Evolutionary conservation across 2,329 filamentous ascomycete species (phyloP).

Genomic region (Scortechinia acanthostroma): DNA sequence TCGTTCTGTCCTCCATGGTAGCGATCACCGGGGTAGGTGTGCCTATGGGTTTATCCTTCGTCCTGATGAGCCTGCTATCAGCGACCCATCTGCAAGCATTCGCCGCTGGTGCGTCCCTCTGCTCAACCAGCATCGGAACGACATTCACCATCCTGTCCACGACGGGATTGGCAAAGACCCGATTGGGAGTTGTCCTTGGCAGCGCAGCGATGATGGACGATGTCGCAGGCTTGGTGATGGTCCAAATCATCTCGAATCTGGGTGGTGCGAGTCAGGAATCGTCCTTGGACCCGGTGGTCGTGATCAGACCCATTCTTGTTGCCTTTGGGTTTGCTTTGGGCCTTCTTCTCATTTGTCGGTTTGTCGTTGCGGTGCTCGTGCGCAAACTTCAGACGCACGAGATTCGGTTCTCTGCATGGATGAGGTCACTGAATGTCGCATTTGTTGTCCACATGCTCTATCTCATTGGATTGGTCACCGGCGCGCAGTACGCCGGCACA

Average conservation of each 20-base stretch:
- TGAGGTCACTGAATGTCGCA: constrained; percentile 20
- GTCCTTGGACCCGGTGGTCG: constrained; percentile 17
- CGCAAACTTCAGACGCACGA: not conserved
- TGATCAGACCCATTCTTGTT: constrained; percentile 35
- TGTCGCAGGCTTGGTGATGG: constrained; percentile 70
- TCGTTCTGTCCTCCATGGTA: constrained; percentile 50
- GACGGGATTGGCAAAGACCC: constrained; percentile 41
- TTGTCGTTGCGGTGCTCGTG: constrained; percentile 15
- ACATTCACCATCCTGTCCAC: constrained; percentile 60
- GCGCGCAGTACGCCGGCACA: constrained; percentile 50
- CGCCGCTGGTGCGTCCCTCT: constrained; percentile 66
- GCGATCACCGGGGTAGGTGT: constrained; percentile 57
- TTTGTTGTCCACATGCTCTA: constrained; percentile 38
- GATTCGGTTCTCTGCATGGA: constrained; percentile 4
- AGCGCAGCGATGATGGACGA: constrained; percentile 79
- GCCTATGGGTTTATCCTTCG: constrained; percentile 62
- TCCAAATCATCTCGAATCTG: constrained; percentile 66
- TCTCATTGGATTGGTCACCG: constrained; percentile 38
- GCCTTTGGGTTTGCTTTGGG: constrained; percentile 40
- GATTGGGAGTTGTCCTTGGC: constrained; percentile 55
- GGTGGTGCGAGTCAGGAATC: constrained; percentile 17
- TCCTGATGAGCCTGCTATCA: constrained; percentile 37
- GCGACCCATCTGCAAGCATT: constrained; percentile 57
- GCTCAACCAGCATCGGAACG: constrained; percentile 69
- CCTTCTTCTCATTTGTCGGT: constrained; percentile 36